Evolutionary conservation across 768 basidiomycete genomes (phyloP).

Genomic region (Symmetrospora coprosmae): DNA sequence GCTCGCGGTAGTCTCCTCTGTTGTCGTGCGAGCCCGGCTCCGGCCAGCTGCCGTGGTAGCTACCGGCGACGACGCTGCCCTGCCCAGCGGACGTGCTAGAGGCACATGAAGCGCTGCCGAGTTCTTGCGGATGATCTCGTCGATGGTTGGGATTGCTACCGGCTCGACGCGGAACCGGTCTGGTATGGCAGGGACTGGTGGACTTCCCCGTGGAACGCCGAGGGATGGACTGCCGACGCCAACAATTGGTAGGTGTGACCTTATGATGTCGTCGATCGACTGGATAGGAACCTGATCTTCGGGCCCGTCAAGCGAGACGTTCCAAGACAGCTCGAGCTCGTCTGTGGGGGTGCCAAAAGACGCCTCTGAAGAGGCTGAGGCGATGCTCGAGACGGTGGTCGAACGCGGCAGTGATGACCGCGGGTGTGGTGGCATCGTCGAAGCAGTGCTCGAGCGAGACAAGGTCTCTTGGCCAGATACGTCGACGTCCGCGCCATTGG

Average conservation of each 20-base stretch:
- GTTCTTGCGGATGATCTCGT: slow-evolving; percentile 34
- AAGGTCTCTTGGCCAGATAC: too few relatives aligned
- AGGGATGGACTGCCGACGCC: neutral
- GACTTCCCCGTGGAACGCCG: slow-evolving; percentile 3
- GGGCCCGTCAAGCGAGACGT: neutral
- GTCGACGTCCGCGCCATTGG: too few relatives aligned
- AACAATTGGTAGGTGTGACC: neutral
- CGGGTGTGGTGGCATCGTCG: too few relatives aligned
- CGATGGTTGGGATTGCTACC: slow-evolving; percentile 31
- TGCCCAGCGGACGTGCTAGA: slow-evolving; percentile 19
- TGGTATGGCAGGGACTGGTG: slow-evolving; percentile 5
- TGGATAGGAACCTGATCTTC: neutral
- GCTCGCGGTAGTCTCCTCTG: neutral
- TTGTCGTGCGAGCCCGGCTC: neutral
- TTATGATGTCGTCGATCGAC: neutral
- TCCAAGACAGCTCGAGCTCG: too few relatives aligned
- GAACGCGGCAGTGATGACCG: too few relatives aligned
- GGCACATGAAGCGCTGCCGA: slow-evolving; percentile 17
- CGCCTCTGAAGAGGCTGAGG: too few relatives aligned
- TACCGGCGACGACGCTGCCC: slow-evolving; percentile 26
- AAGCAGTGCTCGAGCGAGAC: too few relatives aligned
- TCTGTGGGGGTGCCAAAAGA: too few relatives aligned
- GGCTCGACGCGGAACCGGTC: neutral
- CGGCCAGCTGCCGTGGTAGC: slow-evolving; percentile 12
- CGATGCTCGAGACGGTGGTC: too few relatives aligned